Base-by-base conservation (phyloP, 495 filamentous ascomycete species). In the Pseudotulostoma volvatum region DNA sequence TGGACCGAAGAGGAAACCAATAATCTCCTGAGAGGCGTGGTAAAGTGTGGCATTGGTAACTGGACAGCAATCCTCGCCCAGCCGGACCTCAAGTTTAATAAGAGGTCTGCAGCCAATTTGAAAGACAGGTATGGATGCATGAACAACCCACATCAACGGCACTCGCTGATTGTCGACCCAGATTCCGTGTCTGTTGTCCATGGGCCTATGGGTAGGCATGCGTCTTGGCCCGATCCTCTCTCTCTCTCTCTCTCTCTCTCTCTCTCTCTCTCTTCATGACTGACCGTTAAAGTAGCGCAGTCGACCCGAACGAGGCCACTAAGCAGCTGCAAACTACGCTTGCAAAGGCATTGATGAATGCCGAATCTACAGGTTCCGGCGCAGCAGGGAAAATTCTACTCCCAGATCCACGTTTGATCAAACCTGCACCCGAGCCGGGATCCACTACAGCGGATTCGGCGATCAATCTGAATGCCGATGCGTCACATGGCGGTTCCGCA, bases 1-100 rank as follows among this genome's bases (percentile, higher is more conserved):
- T 94, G 85, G 85, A 77, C 77, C 0, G 78, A 90, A 36, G 75
- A 85, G 47, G 86, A 94, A 52, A 92, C 84, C 1, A 73, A 76
- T 17, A 68, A 79, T 38, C 59, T 94, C 8, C 55, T 92, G 18
- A 65, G 75, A 38, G 86, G 84, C 1, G 84, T 92, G 13, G 67
- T 74, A 31, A 79, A 76, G 41, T 82, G 85, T 53, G 85, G 85
- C 0, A 77, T 92, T 38, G 85, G 85, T 14, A 84, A 76, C 50
- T 94, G 86, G 86, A 90, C 79, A 28, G 73, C 73, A 32, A 92
- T 94, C 11, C 54, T 90, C n/a, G 68, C 79, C 8, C 76, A 85
- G 41, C 60, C 74, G 1, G 74, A 77, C 18, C 79, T 82, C 46
- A 64, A 61, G 13, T 94, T 94, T 57, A 77, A 86, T 47, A 68